Percentiles rank a stretch among this genome's conserved stretches.
phyloP scores from a whole-genome alignment of 2,329 filamentous ascomycete species.

The Pseudodiploospora longispora region DNA sequence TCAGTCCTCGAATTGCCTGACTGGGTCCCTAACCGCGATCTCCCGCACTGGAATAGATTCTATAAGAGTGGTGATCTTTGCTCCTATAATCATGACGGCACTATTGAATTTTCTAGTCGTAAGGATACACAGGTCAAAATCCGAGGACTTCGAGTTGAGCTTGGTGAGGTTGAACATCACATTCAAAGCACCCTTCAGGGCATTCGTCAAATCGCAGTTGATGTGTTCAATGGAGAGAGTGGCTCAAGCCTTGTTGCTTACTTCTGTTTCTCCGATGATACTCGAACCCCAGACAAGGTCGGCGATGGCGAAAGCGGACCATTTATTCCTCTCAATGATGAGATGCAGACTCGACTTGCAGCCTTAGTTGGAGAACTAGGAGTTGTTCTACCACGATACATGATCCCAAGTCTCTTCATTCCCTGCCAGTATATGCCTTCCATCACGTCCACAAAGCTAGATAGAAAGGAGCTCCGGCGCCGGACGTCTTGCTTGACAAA shows the following conservation, averaged over 20 bases:
- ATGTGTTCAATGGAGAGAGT: conserved; percentile 2
- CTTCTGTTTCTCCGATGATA: conserved; percentile 1
- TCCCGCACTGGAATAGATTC: background rate
- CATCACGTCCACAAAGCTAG: conserved; percentile 5
- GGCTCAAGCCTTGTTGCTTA: conserved; percentile 2
- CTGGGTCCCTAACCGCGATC: conserved; percentile 1
- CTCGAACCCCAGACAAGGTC: background rate
- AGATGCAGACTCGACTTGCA: background rate
- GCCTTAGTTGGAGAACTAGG: background rate
- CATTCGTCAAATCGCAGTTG: conserved; percentile 6
- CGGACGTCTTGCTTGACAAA: background rate
- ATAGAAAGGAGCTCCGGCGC: conserved; percentile 5
- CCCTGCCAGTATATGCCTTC: background rate
- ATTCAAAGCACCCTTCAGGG: background rate
- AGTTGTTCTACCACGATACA: conserved; percentile 1
- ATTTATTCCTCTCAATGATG: background rate
- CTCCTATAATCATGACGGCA: background rate
- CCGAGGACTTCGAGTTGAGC: background rate
- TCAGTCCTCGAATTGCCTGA: conserved; percentile 3
- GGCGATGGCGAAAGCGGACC: background rate
- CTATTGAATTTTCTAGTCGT: background rate
- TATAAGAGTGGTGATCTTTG: conserved; percentile 5
- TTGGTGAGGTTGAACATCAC: conserved; percentile 5
- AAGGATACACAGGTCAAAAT: background rate
- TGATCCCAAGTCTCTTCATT: conserved; percentile 3